phyloP scores from a whole-genome alignment of 345 rosid genomes.

The Eutrema heterophyllum region DNA sequence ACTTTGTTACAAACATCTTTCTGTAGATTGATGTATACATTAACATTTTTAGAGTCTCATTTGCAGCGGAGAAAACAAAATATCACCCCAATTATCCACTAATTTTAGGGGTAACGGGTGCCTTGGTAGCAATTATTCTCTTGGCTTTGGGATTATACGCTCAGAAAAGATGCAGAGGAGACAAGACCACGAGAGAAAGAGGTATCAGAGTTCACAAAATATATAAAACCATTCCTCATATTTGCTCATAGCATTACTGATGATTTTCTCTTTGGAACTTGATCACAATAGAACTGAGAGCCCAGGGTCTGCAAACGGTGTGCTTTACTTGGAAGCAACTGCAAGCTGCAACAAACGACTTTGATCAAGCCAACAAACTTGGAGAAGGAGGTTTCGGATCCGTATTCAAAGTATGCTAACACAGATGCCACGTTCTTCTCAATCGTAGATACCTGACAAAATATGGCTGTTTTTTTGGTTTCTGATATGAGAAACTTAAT shows the following conservation, averaged over 20 bases:
- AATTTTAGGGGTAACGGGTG: background rate
- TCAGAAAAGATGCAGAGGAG: constrained; percentile 15
- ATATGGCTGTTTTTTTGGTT: background rate
- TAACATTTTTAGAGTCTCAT: background rate
- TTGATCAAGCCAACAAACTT: constrained; percentile 24
- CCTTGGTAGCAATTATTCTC: background rate
- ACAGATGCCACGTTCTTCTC: background rate
- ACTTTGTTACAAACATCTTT: background rate
- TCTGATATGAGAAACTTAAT: background rate
- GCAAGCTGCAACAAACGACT: constrained; percentile 24
- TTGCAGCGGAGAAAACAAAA: constrained; percentile 14
- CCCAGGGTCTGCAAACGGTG: constrained; percentile 5
- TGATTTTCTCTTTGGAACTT: background rate
- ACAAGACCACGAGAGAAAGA: background rate
- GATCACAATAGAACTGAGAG: constrained; percentile 4
- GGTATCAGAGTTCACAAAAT: background rate
- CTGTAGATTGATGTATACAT: background rate
- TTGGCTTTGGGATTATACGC: constrained; percentile 29
- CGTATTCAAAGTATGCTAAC: constrained; percentile 13
- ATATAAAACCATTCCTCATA: background rate
- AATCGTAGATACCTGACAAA: background rate
- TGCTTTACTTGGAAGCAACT: constrained; percentile 23
- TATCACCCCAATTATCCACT: background rate
- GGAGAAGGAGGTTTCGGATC: constrained; percentile 36
- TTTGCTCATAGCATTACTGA: background rate